Percentiles rank a stretch among this genome's conserved stretches.
Conservation (phyloP, 805 yeast species). For the Kluyveromyces siamensis region DNA sequence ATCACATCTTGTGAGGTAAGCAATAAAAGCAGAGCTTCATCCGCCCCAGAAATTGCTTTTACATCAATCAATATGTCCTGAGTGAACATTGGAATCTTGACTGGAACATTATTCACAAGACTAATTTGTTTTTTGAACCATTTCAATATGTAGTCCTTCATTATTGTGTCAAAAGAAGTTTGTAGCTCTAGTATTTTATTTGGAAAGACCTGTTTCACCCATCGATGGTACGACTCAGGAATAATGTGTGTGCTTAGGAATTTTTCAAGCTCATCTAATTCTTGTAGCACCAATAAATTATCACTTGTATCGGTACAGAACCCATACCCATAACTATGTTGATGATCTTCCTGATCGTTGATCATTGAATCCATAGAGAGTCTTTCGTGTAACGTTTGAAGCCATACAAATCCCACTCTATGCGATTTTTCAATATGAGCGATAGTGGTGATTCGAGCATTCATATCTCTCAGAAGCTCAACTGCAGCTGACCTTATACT, state of each 20-base stretch:
- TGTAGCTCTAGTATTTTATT: background rate
- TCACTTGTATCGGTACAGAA: background rate
- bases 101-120: background rate
- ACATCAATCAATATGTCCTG: background rate
- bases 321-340: background rate
- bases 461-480: background rate
- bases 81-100: background rate
- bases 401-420: background rate
- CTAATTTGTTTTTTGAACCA: background rate
- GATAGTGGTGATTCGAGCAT: background rate
- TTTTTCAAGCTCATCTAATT: background rate
- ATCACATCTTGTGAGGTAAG: background rate
- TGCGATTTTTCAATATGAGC: background rate
- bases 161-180: background rate
- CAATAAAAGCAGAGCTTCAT: background rate
- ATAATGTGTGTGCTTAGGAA: background rate
- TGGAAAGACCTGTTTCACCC: background rate
- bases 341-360: background rate
- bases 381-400: background rate
- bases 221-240: background rate
- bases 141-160: background rate
- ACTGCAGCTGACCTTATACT: background rate
- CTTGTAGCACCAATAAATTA: background rate
- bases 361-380: background rate
- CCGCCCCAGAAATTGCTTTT: background rate